Base-by-base conservation (phyloP, 768 basidiomycete genomes). In the Agaricus blazei region DNA sequence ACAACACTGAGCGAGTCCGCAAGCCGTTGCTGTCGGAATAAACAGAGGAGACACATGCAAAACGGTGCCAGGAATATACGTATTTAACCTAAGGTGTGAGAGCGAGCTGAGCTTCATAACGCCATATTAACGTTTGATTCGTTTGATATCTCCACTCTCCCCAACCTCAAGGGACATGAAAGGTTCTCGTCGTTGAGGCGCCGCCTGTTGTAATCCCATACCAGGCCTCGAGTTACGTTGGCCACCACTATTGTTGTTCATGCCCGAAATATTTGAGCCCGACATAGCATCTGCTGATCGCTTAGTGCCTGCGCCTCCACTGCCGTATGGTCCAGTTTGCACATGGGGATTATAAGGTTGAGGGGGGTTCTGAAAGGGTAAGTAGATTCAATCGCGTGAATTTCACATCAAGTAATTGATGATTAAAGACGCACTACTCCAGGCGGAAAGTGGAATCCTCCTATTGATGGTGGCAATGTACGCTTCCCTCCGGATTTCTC, bases 1-100 rank as follows among this genome's bases (percentile, higher is more conserved):
- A 34, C 34, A 34, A 34, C 11, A 4, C 11, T 34, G 34, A 94
- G 96, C 70, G 90, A 97, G 44, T 98, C 97, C 65, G 72, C 79
- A 3, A 87, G 34, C 95, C 66, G 83, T 96, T 51, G 54, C 41
- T 1, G 54, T 34, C 23, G 41, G 40, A 36, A 11, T 14, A 11
- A 34, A 34, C 9, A 11, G 11, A 11, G 48, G 29, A 36, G 11
- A 34, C 34, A 34, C 34, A 11, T 34, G 34, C 34, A 11, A 29
- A 41, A 28, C 28, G 14, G 19, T 9, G 27, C 28, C 7, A 14
- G 26, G 12, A 48, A 29, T 31, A 31, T 48, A 23, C n/a, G 34
- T 12, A 48, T 4, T 19, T 19, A 19, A 15, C 6, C 41, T 9
- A 14, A 43, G 14, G 41, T 43, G 9, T 43, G 41, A 28, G 15